Evolutionary conservation across 2,329 filamentous ascomycete species (phyloP), one percentile per base, ranked within the genome.

Genomic region (Magnaporthiopsis rhizophila): DNA sequence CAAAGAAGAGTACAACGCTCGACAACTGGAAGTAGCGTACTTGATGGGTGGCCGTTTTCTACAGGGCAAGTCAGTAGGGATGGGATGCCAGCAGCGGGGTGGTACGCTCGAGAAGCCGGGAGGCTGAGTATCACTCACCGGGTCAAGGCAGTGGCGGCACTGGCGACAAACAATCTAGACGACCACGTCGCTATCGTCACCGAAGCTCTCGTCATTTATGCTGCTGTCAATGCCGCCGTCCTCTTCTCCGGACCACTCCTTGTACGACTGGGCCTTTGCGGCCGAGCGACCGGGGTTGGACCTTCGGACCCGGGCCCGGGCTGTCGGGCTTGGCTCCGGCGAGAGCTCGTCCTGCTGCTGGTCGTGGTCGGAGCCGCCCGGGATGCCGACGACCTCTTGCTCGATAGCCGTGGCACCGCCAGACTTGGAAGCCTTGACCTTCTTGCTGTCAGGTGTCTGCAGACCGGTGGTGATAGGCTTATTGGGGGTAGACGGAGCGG

Each of bases 241-340:
- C 26, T 53, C 60, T 15, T 62, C 61, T 15, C 30, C 28, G 11
- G 50, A 53, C 18, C 30, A 28, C 45, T 62, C 61, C 61, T 62
- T 62, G 28, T 62, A 62, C 38, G 61, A 56, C 18, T 28, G 26
- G 13, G 38, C n/a, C 61, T 62, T 45, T 12, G 61, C 32, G 15
- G 53, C 61, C 2, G 61, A 62, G 12, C 61, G 61, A 34, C 61
- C 18, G 13, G 61, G 34, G 38, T 62, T 62, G 5, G 18, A 34
- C 3, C 61, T 26, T 3, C 45, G 61, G 6, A 53, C 6, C 28
- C 13, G 12, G 18, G 21, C 7, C 28, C 13, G 12, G 18, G 28
- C 7, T 12, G 61, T 56, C 28, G 57, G 57, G 9, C 21, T 53
- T 7, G 21, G 45, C 45, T 53, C 45, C 45, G 45, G 45, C 6